phyloP scores from a whole-genome alignment of 495 filamentous ascomycete genomes.

The Aspergillus cristatus region DNA sequence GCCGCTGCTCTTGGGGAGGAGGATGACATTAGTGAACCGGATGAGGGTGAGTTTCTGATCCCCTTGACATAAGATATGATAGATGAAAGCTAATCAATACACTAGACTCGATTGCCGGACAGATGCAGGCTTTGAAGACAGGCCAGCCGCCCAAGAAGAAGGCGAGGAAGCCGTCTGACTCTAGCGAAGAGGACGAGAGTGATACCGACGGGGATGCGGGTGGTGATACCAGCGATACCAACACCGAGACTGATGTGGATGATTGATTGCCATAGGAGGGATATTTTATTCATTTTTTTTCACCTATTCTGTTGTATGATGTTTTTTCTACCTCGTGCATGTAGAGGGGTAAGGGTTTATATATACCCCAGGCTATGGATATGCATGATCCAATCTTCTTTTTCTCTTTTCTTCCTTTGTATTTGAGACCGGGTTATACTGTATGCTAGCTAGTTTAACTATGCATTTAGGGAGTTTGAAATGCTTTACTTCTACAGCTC shows the following conservation, averaged over 20 bases:
- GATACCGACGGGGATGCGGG: slow-evolving; percentile 79
- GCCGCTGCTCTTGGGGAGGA: slow-evolving; percentile 63
- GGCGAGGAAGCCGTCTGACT: slow-evolving; percentile 48
- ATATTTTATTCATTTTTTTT: too few species aligned
- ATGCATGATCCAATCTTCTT: too few species aligned
- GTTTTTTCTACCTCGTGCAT: too few species aligned
- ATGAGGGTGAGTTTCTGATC: slow-evolving; percentile 63
- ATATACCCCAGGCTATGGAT: too few species aligned
- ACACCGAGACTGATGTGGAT: slow-evolving; percentile 70
- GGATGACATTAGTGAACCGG: slow-evolving; percentile 94
- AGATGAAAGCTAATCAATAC: slow-evolving; percentile 18
- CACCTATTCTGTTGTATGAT: too few species aligned
- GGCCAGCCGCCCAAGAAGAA: slow-evolving; percentile 52
- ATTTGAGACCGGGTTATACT: too few species aligned
- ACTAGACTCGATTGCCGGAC: slow-evolving; percentile 84
- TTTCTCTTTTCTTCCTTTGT: too few species aligned
- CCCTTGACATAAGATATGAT: neutral
- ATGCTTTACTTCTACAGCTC: too few species aligned
- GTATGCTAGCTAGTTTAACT: too few species aligned
- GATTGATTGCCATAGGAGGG: slow-evolving; percentile 25
- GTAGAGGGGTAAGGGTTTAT: too few species aligned
- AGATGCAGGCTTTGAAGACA: slow-evolving; percentile 83
- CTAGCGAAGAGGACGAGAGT: slow-evolving; percentile 68
- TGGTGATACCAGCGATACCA: slow-evolving; percentile 67
- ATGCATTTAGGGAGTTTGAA: too few species aligned